Conservation (phyloP, 352 stramenopile species). For the Phytopythium chamaehyphon region DNA sequence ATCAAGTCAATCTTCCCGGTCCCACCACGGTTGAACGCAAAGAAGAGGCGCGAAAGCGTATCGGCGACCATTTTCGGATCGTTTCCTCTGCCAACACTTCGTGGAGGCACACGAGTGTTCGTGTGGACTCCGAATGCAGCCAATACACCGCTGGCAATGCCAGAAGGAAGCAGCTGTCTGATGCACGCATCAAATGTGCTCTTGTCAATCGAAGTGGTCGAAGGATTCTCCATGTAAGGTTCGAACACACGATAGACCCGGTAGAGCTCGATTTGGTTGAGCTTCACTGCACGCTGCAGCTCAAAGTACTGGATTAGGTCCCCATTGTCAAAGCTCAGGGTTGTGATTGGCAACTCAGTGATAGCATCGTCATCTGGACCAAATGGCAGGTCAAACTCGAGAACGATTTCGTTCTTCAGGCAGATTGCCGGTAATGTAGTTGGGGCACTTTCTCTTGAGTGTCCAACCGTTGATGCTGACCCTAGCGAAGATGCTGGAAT, state of each 20-base stretch:
- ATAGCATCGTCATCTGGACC: conserved; percentile 58
- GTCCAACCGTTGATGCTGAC: conserved; percentile 51
- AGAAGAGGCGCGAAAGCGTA: conserved; percentile 73
- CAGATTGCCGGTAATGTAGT: conserved; percentile 64
- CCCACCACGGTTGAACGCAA: conserved; percentile 81
- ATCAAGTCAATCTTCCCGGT: conserved; percentile 82
- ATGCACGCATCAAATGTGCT: conserved; percentile 76
- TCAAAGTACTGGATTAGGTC: conserved; percentile 82
- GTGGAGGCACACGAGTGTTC: conserved; percentile 51
- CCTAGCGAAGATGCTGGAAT: conserved; percentile 33
- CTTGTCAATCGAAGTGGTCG: conserved; percentile 70
- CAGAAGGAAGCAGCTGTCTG: conserved; percentile 45
- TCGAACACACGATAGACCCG: conserved; percentile 72
- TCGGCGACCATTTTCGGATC: conserved; percentile 78
- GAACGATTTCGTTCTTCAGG: conserved; percentile 80
- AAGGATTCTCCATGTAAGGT: conserved; percentile 52
- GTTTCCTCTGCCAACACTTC: conserved; percentile 59
- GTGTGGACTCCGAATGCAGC: conserved; percentile 58
- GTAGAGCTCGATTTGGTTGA: conserved; percentile 66
- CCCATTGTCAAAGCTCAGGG: conserved; percentile 76
- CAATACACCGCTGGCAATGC: conserved; percentile 48
- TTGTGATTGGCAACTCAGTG: conserved; percentile 61
- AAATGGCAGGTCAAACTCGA: conserved; percentile 80
- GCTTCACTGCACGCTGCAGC: conserved; percentile 66
- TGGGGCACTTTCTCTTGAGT: conserved; percentile 42